Evolutionary conservation across 2,329 filamentous ascomycete species (phyloP), one percentile per base, ranked within the genome.

Genomic region (Colletotrichum plurivorum): DNA sequence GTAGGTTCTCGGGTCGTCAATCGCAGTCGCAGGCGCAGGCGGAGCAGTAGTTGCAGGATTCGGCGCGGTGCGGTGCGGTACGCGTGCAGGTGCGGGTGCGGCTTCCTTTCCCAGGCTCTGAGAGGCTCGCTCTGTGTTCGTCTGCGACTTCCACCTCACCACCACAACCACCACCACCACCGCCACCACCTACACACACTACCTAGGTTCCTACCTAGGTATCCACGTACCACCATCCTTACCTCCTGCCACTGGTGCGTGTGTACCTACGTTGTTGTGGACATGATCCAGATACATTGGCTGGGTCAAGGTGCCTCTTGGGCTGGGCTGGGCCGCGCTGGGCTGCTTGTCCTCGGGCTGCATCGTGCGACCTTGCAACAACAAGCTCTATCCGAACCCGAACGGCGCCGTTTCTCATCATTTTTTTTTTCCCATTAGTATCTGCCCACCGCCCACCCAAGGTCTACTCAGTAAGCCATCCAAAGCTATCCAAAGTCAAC

Each of bases 31-130:
- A 18, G 46, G 13, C 15, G 46, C 20, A 22, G 9, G n/a, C 10
- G 46, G n/a, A 46, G n/a, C 3, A 12, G 10, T 12, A 49, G 18
- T n/a, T 49, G 46, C 46, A 22, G 18, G 20, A 10, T 18, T 18
- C 16, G 36, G 18, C 27, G 31, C 46, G n/a, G 56, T 39, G 25
- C 45, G 48, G 46, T 9, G 16, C 46, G 36, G 39, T 49, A 43
- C 45, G 56, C 16, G 31, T 56, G 66, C 56, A 67, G 43, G 55
- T 58, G 39, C 51, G 55, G 67, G 45, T 69, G 67, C 63, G 56
- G 67, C 63, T 61, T 67, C 67, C 62, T 55, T 67, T 69, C 56
- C 43, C 12, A 57, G 43, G 5, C 22, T 25, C 36, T 59, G 41
- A 16, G 41, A 22, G 22, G 22, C 31, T 36, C 31, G 8, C 8